Percentiles rank a stretch among this genome's conserved stretches.
These are phyloP conservation scores for Heliamphora pulchella DNA, from an alignment of 179 eudicot genomes.

Conservation along the genomic window DNA sequence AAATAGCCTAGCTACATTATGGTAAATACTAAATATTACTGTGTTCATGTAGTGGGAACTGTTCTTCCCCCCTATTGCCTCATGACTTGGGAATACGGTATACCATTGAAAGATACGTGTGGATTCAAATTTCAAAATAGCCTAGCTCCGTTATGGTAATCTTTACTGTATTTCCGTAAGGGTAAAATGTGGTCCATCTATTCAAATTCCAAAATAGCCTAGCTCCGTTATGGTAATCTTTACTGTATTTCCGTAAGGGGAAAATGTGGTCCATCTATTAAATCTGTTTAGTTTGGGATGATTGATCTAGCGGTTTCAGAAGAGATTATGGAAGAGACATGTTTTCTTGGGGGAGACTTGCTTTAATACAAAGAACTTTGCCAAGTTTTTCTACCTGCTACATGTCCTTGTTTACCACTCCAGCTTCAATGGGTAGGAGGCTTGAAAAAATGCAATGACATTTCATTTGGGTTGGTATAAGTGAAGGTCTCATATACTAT, in stretches of 20 bases:
- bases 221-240: neutral
- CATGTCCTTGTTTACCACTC: neutral
- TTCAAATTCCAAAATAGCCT: too few species aligned
- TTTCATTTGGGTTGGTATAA: neutral
- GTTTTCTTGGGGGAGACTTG: neutral
- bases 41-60: too few species aligned
- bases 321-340: neutral
- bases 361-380: neutral
- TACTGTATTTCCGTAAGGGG: neutral
- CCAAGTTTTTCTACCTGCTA: neutral
- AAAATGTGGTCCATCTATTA: neutral
- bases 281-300: neutral
- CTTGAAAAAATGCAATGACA: neutral
- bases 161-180: neutral
- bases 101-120: neutral
- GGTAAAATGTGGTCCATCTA: neutral
- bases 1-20: too few species aligned
- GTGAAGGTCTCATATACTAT: neutral
- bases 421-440: neutral
- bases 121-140: neutral
- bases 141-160: neutral
- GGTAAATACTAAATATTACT: too few species aligned
- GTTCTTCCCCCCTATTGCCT: neutral
- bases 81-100: neutral
- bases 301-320: conserved; percentile 3